These are phyloP conservation scores for Daldinia caldariorum DNA, from an alignment of 495 filamentous ascomycete genomes.

Conservation along the genomic window DNA sequence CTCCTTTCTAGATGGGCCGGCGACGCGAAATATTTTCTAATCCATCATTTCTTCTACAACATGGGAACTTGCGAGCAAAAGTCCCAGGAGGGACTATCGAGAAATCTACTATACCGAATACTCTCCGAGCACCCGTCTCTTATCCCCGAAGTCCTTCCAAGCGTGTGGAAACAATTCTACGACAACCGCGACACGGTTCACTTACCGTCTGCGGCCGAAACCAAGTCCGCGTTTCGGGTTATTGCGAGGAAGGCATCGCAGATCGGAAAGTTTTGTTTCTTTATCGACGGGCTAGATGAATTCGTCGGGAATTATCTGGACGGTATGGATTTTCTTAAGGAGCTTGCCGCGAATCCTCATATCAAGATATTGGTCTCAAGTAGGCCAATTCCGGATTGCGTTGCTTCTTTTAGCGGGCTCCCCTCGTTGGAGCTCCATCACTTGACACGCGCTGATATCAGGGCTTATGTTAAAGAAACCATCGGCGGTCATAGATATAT, in stretches of 20 bases:
- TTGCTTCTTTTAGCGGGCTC: constrained; percentile 10
- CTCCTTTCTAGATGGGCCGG: constrained; percentile 12
- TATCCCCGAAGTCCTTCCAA: constrained; percentile 18
- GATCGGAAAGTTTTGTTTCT: constrained; percentile 17
- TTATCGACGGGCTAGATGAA: constrained; percentile 32
- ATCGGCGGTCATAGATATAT: constrained; percentile 19
- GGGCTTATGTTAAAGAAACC: constrained; percentile 26
- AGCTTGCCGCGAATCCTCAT: not conserved
- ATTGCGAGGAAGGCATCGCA: not conserved
- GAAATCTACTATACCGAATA: constrained; percentile 47
- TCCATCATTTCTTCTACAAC: constrained; percentile 50
- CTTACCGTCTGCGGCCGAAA: constrained; percentile 6
- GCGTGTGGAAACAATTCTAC: constrained; percentile 12
- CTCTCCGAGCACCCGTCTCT: constrained; percentile 20
- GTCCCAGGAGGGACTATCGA: constrained; percentile 47
- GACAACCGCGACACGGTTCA: not conserved
- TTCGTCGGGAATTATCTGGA: constrained; percentile 9
- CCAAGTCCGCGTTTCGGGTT: not conserved
- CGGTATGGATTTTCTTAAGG: constrained; percentile 5
- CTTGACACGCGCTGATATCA: constrained; percentile 44
- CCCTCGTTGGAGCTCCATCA: constrained; percentile 42
- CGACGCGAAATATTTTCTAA: not conserved
- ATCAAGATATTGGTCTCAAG: constrained; percentile 33
- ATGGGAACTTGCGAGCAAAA: constrained; percentile 48
- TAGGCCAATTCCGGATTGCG: constrained; percentile 26